Evolutionary conservation across 2,329 filamentous ascomycete species (phyloP).

Genomic region (Colletotrichum lindemuthianum): DNA sequence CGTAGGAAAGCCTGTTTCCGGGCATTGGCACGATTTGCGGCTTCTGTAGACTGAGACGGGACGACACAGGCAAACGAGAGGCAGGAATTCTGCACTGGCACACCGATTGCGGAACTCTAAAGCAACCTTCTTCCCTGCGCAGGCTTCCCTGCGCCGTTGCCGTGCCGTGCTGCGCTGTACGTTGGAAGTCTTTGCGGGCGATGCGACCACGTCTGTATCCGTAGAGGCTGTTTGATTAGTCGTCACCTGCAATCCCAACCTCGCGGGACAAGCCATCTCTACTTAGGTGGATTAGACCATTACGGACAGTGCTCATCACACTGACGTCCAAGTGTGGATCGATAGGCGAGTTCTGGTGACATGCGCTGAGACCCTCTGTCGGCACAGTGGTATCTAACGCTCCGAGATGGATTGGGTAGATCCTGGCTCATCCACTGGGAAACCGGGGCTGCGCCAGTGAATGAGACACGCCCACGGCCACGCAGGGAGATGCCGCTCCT

Average conservation of each 20-base stretch:
- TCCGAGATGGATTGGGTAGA: slow-evolving; percentile 8
- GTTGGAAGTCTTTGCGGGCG: neutral
- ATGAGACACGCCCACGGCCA: slow-evolving; percentile 32
- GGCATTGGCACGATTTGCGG: neutral
- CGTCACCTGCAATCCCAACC: slow-evolving; percentile 10
- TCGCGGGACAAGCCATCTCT: neutral
- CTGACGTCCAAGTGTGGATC: slow-evolving; percentile 32
- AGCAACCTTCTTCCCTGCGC: slow-evolving; percentile 28
- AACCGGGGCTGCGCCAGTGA: slow-evolving; percentile 19
- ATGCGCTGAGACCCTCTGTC: slow-evolving; percentile 30
- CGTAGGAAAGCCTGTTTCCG: neutral
- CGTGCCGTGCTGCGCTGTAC: neutral
- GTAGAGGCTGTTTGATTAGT: slow-evolving; percentile 1
- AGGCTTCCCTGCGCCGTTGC: neutral
- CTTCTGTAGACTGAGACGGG: slow-evolving; percentile 19
- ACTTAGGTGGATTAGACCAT: slow-evolving; percentile 2
- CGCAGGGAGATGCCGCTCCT: slow-evolving; percentile 20
- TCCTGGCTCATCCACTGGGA: slow-evolving; percentile 26
- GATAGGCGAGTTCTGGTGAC: slow-evolving; percentile 17
- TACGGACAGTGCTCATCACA: slow-evolving; percentile 23
- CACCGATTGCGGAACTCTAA: slow-evolving; percentile 26
- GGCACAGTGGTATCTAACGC: slow-evolving; percentile 23
- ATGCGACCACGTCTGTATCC: neutral
- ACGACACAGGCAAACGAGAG: slow-evolving; percentile 21
- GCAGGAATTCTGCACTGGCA: slow-evolving; percentile 10